phyloP scores from a whole-genome alignment of 1,139 yeast species.

The Diutina siamensis region DNA sequence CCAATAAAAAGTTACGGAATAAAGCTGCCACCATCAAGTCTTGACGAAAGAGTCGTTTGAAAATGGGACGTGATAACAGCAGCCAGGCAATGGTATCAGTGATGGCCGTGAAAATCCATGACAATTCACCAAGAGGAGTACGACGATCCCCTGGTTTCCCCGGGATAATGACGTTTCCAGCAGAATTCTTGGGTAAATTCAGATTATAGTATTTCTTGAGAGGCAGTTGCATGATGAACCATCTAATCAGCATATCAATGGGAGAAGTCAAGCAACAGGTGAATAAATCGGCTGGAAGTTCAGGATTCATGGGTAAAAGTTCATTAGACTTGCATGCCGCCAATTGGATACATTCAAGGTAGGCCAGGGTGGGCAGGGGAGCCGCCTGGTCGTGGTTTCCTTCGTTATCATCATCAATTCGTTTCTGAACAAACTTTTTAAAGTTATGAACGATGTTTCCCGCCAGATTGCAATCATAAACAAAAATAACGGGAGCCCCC shows the following conservation, averaged over 20 bases:
- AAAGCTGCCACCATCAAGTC: slow-evolving; percentile 95
- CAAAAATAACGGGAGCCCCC: slow-evolving; percentile 95
- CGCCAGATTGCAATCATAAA: slow-evolving; percentile 90
- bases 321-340: slow-evolving; percentile 92
- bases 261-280: slow-evolving; percentile 95
- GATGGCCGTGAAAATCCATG: slow-evolving; percentile 97
- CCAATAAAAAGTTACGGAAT: slow-evolving; percentile 82
- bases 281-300: slow-evolving; percentile 89
- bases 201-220: slow-evolving; percentile 50
- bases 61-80: slow-evolving; percentile 73
- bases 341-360: slow-evolving; percentile 80
- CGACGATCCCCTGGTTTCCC: slow-evolving; percentile 87
- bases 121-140: slow-evolving; percentile 90
- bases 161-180: slow-evolving; percentile 64
- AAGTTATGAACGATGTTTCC: slow-evolving; percentile 89
- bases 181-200: slow-evolving; percentile 36
- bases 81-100: slow-evolving; percentile 99
- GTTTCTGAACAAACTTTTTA: slow-evolving; percentile 79
- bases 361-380: slow-evolving; percentile 58
- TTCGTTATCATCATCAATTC: slow-evolving; percentile 78
- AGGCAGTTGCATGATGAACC: slow-evolving; percentile 84
- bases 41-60: slow-evolving; percentile 84
- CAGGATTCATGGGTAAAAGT: slow-evolving; percentile 84
- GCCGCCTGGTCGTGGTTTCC: slow-evolving; percentile 56
- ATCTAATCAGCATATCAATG: slow-evolving; percentile 82